These are phyloP conservation scores for Pichia kluyveri DNA, from an alignment of 805 yeast species.

Conservation along the genomic window DNA sequence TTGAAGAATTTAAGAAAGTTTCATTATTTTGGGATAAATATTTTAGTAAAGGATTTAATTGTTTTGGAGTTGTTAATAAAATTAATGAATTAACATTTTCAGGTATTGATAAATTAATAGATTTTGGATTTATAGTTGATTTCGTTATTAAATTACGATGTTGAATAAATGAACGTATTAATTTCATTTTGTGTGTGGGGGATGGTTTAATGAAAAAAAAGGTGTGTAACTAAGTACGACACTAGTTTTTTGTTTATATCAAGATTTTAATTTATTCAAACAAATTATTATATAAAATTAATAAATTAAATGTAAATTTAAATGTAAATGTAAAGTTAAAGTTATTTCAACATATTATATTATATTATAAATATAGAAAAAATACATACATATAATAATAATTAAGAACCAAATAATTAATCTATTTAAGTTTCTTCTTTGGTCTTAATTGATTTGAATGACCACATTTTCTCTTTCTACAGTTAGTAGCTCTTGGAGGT, in stretches of 20 bases:
- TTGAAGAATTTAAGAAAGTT: neutral
- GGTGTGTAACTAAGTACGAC: too few relatives aligned
- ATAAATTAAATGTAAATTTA: too few relatives aligned
- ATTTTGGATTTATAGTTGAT: conserved; percentile 13
- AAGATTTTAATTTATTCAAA: too few relatives aligned
- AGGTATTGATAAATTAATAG: conserved; percentile 1
- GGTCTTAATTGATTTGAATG: conserved; percentile 99
- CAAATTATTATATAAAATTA: too few relatives aligned
- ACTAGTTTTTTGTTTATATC: too few relatives aligned
- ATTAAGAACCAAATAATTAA: conserved; percentile 21
- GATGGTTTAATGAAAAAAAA: too few relatives aligned
- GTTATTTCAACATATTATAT: too few relatives aligned
- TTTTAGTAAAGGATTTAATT: conserved; percentile 9
- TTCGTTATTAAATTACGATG: neutral
- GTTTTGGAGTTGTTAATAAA: conserved; percentile 23
- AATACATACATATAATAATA: conserved; percentile 3
- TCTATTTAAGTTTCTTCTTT: conserved; percentile 97
- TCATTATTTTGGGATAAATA: neutral
- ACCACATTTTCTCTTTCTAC: conserved; percentile 99
- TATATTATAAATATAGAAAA: neutral
- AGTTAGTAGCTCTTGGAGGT: conserved; percentile 99
- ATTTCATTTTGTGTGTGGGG: too few relatives aligned
- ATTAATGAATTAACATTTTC: conserved; percentile 16
- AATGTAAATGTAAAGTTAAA: too few relatives aligned
- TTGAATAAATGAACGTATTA: too few relatives aligned